A percentile compares a stretch with the other conserved stretches of the same genome.
Conservation (phyloP, 768 basidiomycete species). For the Termitomyces sp. region DNA sequence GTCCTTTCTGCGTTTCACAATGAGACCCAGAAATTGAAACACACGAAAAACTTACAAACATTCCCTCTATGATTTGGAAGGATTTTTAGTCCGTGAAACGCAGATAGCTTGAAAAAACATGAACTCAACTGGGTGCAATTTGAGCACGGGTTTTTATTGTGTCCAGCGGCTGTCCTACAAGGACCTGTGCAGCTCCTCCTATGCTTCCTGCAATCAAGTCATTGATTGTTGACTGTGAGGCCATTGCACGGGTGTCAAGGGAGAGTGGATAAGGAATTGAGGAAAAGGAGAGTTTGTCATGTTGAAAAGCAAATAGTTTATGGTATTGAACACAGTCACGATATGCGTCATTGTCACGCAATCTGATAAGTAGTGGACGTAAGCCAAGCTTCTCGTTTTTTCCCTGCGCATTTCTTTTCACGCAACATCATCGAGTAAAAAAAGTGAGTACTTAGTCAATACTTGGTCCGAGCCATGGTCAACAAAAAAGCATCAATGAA, state of each 20-base stretch:
- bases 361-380: no score
- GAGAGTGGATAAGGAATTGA: neutral
- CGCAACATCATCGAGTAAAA: neutral
- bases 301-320: neutral
- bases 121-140: conserved; percentile 69
- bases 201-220: conserved; percentile 87
- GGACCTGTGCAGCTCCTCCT: conserved; percentile 91
- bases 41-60: conserved; percentile 66
- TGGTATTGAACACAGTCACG: neutral
- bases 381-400: neutral
- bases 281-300: neutral
- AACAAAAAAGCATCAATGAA: neutral
- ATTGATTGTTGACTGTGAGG: conserved; percentile 57
- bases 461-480: no score
- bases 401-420: neutral
- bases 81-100: conserved; percentile 4
- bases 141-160: conserved; percentile 89
- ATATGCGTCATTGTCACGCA: conserved; percentile 12
- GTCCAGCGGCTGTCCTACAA: conserved; percentile 91
- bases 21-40: neutral
- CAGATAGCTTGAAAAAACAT: conserved; percentile 1
- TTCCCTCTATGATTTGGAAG: conserved; percentile 51
- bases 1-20: conserved; percentile 63
- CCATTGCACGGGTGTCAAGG: conserved; percentile 1
- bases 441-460: neutral